phyloP scores from a whole-genome alignment of 768 basidiomycete species.

The Boletus huronensis region DNA sequence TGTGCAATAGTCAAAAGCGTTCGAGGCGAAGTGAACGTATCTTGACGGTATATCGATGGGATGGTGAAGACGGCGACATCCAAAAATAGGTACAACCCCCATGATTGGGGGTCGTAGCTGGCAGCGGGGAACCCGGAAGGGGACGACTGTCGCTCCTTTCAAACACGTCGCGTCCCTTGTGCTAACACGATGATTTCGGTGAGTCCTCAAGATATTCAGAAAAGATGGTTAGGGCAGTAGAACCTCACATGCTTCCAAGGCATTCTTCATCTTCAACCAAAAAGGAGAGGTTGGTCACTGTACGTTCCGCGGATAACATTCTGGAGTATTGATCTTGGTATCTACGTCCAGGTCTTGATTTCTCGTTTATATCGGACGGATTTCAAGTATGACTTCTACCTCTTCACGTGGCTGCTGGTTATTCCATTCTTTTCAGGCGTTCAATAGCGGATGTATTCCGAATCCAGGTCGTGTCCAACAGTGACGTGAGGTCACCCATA shows the following conservation, averaged over 20 bases:
- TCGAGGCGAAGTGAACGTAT: background rate
- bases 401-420: background rate
- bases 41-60: background rate
- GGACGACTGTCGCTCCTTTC: background rate
- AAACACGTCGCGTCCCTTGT: slow-evolving; percentile 4
- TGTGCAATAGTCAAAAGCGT: background rate
- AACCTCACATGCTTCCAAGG: slow-evolving; percentile 45
- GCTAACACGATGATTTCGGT: slow-evolving; percentile 45
- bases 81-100: slow-evolving; percentile 6
- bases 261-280: slow-evolving; percentile 99
- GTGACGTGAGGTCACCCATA: slow-evolving; percentile 94
- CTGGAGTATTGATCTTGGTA: slow-evolving; percentile 3
- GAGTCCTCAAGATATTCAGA: slow-evolving; percentile 17
- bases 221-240: background rate
- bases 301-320: background rate
- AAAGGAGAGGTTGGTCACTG: slow-evolving; percentile 87
- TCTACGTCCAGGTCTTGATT: slow-evolving; percentile 72
- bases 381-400: slow-evolving; percentile 69
- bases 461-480: slow-evolving; percentile 98
- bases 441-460: slow-evolving; percentile 97
- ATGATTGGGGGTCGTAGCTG: slow-evolving; percentile 3
- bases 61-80: too few species aligned
- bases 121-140: too few species aligned
- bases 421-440: slow-evolving; percentile 50
- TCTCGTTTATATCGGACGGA: slow-evolving; percentile 95